Evolutionary conservation across 1,139 yeast genomes (phyloP), one percentile per base, ranked within the genome.

Genomic region (Scheffersomyces lignicola): DNA sequence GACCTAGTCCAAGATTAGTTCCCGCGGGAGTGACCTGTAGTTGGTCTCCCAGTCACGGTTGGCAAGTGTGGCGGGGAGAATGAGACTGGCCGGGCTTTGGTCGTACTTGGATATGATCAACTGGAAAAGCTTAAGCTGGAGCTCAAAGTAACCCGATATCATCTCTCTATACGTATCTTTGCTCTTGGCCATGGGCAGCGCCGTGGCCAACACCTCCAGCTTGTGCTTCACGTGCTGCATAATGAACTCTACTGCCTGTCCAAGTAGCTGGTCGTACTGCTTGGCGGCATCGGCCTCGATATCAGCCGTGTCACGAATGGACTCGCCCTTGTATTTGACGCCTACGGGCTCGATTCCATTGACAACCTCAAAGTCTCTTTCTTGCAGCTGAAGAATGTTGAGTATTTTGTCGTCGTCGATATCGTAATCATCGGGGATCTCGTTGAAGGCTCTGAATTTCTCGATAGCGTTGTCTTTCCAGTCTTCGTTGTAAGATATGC

Each of bases 301-400:
- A 2, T 32, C 37, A 2, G 33, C 25, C 4, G 30, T 5, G 15
- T 34, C 35, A 18, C 24, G 14, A 20, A 39, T 20, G n/a, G 42
- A 35, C 20, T 35, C 24, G n/a, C 36, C 39, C 9, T 44, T 33
- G 24, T 36, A 34, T 18, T 31, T 26, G 7, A 56, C 50, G 2
- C 59, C 62, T 15, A 48, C 48, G 10, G 56, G 54, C 16, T 50
- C 60, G 10, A 55, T 32, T 3, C 60, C 65, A 34, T 50, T 52
- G 6, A 64, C 47, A 10, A 44, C 49, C 41, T 60, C 65, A 38
- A 51, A 51, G 7, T 44, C 32, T 4, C 40, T 37, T 38, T 62
- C 65, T 41, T 62, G 69, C 24, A 39, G 45, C 24, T 44, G 31
- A 7, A 61, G 44, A 18, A 50, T 37, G 7, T 45, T 39, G 1